Evolutionary conservation across 2,329 filamentous ascomycete genomes (phyloP), one percentile per base, ranked within the genome.

Genomic region (Fusarium chaquense): DNA sequence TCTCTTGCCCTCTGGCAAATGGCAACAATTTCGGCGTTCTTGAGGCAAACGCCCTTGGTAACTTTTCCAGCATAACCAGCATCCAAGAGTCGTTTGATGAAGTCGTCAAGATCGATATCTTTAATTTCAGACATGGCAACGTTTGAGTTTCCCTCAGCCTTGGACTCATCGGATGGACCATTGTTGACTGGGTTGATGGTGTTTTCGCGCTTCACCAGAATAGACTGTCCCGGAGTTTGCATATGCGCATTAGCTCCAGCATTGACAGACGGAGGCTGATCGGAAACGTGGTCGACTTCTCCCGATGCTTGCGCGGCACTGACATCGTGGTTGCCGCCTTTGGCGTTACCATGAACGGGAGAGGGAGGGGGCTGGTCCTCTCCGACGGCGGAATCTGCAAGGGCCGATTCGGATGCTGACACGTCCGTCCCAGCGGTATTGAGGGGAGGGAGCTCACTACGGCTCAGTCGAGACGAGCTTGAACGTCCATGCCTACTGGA

Each of bases 41-140:
- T 98, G 65, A 99, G 85, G 75, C 94, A 98, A 26, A 98, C 95
- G 24, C 94, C 93, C 85, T 99, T 99, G 67, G 96, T 98, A 73
- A 98, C 93, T 81, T 99, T 99, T 71, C 94, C 94, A 45, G 94
- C 92, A 78, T 99, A 99, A 15, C 93, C 96, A 12, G 96, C 95
- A 80, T 99, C 96, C 56, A 99, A 84, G 44, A 99, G 87, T 44
- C 96, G 90, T 75, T 94, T 94, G 78, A 99, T 99, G 85, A 97
- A 98, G 77, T 99, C 96, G 77, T 99, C 96, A 32, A 99, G 85
- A 78, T 99, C 96, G 73, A 96, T 93, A 36, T 94, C 89, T 80
- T 97, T 97, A 76, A 98, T 88, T 24, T 97, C 93, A 58, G 92
- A 90, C 86, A 98, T 97, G 67, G 93, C 92, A 81, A 97, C 92